A percentile compares a stretch with the other conserved stretches of the same genome.
Evolutionary conservation across 805 yeast species (phyloP).

Genomic region (Kodamaea kaohsiungensis): DNA sequence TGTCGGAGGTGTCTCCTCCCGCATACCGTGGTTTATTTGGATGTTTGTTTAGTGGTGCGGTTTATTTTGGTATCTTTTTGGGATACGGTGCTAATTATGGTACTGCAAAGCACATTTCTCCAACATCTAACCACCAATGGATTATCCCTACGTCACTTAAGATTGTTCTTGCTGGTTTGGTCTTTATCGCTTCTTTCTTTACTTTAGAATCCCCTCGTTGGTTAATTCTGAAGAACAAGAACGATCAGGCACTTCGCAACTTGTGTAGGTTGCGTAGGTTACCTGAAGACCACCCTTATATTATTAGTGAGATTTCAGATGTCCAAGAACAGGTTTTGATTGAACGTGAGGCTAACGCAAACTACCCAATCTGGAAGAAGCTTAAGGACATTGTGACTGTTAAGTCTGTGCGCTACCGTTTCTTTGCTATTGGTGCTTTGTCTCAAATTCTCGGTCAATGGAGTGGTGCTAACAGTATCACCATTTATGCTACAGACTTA

Average conservation of each 20-base stretch:
- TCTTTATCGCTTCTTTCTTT: conserved; percentile 40
- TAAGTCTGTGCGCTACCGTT: conserved; percentile 41
- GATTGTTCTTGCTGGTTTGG: conserved; percentile 48
- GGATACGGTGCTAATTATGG: conserved; percentile 49
- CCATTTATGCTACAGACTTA: conserved; percentile 25
- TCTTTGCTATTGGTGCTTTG: conserved; percentile 39
- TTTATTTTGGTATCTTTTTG: conserved; percentile 53
- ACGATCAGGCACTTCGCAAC: conserved; percentile 40
- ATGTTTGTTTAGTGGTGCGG: conserved; percentile 58
- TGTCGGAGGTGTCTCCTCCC: conserved; percentile 55
- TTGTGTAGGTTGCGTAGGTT: conserved; percentile 46
- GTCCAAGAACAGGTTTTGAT: conserved; percentile 39
- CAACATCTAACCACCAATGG: conserved; percentile 45
- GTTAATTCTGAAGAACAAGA: conserved; percentile 44
- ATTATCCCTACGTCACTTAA: conserved; percentile 51
- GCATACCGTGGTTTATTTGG: conserved; percentile 53
- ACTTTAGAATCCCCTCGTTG: conserved; percentile 55
- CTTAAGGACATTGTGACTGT: conserved; percentile 32
- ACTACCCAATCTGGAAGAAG: conserved; percentile 16
- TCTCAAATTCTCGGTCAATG: conserved; percentile 48
- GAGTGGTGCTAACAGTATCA: conserved; percentile 50
- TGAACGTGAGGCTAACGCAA: conserved; percentile 18
- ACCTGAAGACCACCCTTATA: conserved; percentile 48
- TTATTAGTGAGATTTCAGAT: conserved; percentile 44
- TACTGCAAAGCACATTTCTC: conserved; percentile 45